Evolutionary conservation across 2,329 filamentous ascomycete species (phyloP), one percentile per base, ranked within the genome.

Genomic region (Aureobasidium melanogenum): DNA sequence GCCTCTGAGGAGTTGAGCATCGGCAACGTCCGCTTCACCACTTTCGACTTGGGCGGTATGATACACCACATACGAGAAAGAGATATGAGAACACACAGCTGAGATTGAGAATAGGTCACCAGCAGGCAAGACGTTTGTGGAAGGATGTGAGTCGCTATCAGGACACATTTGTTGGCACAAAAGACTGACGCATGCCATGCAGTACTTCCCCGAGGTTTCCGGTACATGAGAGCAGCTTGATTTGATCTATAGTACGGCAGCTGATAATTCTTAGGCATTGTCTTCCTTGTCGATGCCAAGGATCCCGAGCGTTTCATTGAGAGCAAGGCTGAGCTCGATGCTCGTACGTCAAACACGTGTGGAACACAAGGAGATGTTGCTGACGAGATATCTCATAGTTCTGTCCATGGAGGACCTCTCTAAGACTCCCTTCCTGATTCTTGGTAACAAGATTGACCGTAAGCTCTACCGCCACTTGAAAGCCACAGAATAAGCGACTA

Each of bases 371-470:
- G 14, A 41, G 17, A 3, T 2, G 5, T 48, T 30, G 38, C 47
- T 61, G 47, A 46, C 47, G 17, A 54, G 6, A 36, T 32, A 6
- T 34, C 60, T 43, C 15, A 38, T 89, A 59, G 88, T 97, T 57
- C 84, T 99, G 68, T 86, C 89, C 65, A 97, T 99, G 93, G 94
- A 99, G 79, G 93, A 97, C 74, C 85, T 99, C 41, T 81, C 85
- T 74, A 97, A 96, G 82, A 94, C 96, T 9, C 94, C 94, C 60
- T 97, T 97, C 76, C 85, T 97, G 64, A 86, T 99, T 69, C 85
- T 99, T 66, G 94, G 94, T 69, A 99, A 99, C 86, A 99, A 99
- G 86, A 99, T 99, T 76, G 94, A 99, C 76, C 92, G 65, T 65
- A 50, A 59, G 64, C 54, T 10, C 15, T 28, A 22, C 46, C 44